These are phyloP conservation scores for Epichloe elymi DNA, from an alignment of 2,329 filamentous ascomycete genomes.

Conservation along the genomic window DNA sequence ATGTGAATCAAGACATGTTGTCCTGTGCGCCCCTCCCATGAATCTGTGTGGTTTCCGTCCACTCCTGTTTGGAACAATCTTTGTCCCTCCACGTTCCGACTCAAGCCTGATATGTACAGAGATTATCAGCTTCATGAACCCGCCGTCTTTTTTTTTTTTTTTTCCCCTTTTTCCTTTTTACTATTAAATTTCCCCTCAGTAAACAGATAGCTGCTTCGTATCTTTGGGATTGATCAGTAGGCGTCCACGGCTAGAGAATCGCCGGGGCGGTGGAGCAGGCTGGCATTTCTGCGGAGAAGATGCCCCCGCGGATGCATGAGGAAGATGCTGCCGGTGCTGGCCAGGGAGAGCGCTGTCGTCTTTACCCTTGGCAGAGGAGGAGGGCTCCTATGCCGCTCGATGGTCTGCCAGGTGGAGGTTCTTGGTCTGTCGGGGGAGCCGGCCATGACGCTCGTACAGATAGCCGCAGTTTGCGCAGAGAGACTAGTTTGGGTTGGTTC, in stretches of 20 bases:
- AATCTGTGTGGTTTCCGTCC: too few relatives aligned
- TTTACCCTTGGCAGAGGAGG: conserved; percentile 11
- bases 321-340: conserved; percentile 1
- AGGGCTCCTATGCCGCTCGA: conserved; percentile 14
- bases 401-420: conserved; percentile 22
- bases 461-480: conserved; percentile 91
- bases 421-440: conserved; percentile 51
- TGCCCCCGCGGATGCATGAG: background rate
- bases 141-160: too few relatives aligned
- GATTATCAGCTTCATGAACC: too few relatives aligned
- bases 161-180: background rate
- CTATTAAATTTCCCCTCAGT: background rate
- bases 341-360: conserved; percentile 6
- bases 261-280: background rate
- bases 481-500: conserved; percentile 36
- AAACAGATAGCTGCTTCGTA: background rate
- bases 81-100: too few relatives aligned
- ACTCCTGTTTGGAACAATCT: too few relatives aligned
- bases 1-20: too few relatives aligned
- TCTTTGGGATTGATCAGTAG: background rate
- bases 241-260: background rate
- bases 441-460: conserved; percentile 75
- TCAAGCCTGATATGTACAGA: too few relatives aligned
- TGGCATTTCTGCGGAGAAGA: conserved; percentile 4
- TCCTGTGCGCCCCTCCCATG: too few relatives aligned